Conservation (phyloP, 2,329 filamentous ascomycete genomes). For the Leptographium galeiforme region DNA sequence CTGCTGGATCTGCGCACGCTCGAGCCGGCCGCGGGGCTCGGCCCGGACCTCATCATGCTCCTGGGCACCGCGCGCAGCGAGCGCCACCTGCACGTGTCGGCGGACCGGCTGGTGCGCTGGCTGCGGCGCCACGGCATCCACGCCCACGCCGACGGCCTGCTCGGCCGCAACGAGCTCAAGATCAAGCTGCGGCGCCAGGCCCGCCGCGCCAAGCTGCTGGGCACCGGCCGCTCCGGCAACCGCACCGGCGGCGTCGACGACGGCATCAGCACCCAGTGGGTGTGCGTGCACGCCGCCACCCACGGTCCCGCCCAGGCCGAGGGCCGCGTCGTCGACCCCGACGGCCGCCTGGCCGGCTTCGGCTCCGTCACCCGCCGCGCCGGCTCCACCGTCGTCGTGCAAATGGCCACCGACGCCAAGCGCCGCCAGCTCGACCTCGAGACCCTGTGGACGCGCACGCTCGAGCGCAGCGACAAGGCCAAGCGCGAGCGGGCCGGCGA, state of each 20-base stretch:
- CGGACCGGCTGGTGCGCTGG: conserved; percentile 82
- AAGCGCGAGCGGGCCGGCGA: not conserved
- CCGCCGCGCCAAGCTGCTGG: conserved; percentile 68
- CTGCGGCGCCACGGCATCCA: conserved; percentile 59
- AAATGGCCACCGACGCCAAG: conserved; percentile 42
- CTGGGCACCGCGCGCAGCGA: conserved; percentile 84
- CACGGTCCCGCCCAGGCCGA: conserved; percentile 39
- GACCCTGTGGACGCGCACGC: conserved; percentile 31
- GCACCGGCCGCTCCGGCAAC: conserved; percentile 58
- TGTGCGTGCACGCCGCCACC: conserved; percentile 79
- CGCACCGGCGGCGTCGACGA: conserved; percentile 64
- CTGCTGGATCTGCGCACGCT: conserved; percentile 73
- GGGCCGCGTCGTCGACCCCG: conserved; percentile 28
- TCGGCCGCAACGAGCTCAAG: conserved; percentile 85
- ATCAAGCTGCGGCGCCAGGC: conserved; percentile 70
- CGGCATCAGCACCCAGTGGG: conserved; percentile 86
- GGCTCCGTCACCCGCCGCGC: conserved; percentile 30
- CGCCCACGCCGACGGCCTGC: conserved; percentile 72
- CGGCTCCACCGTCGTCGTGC: conserved; percentile 41
- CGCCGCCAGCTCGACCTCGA: conserved; percentile 41
- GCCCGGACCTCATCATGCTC: conserved; percentile 82
- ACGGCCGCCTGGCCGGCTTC: conserved; percentile 62
- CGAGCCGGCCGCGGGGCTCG: conserved; percentile 76
- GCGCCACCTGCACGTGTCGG: conserved; percentile 82
- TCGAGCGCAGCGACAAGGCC: conserved; percentile 18